Evolutionary conservation across 202 grass and related monocot species (phyloP).

Genomic region (Schoenoplectus tabernaemontani): DNA sequence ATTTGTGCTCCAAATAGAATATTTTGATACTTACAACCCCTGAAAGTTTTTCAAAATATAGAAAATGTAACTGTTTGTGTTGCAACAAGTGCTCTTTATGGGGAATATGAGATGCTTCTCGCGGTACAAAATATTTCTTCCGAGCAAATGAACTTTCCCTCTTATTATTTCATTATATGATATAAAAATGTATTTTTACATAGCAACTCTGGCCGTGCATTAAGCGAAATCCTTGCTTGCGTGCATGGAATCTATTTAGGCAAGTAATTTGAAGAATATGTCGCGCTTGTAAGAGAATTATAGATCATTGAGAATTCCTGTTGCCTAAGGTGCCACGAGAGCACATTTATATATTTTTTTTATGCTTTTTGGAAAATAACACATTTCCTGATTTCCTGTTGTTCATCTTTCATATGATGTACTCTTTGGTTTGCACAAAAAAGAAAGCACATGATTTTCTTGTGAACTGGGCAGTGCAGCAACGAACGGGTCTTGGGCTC

Average conservation of each 20-base stretch:
- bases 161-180: not conserved
- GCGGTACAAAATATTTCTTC: not conserved
- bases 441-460: not conserved
- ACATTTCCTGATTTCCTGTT: not conserved
- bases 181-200: not conserved
- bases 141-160: not conserved
- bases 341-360: too few species aligned
- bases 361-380: too few species aligned
- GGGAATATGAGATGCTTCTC: not conserved
- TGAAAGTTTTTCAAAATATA: too few species aligned
- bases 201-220: too few species aligned
- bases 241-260: too few species aligned
- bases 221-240: not conserved
- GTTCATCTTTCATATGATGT: not conserved
- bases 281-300: too few species aligned
- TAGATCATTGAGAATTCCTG: not conserved
- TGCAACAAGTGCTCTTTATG: too few species aligned
- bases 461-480: not conserved
- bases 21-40: too few species aligned
- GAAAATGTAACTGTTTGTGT: too few species aligned
- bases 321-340: not conserved
- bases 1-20: too few species aligned
- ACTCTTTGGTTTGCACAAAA: not conserved
- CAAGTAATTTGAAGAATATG: too few species aligned
- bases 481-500: not conserved